Base-by-base conservation (phyloP, 2,329 filamentous ascomycete genomes). In the Lanzia echinophila region DNA sequence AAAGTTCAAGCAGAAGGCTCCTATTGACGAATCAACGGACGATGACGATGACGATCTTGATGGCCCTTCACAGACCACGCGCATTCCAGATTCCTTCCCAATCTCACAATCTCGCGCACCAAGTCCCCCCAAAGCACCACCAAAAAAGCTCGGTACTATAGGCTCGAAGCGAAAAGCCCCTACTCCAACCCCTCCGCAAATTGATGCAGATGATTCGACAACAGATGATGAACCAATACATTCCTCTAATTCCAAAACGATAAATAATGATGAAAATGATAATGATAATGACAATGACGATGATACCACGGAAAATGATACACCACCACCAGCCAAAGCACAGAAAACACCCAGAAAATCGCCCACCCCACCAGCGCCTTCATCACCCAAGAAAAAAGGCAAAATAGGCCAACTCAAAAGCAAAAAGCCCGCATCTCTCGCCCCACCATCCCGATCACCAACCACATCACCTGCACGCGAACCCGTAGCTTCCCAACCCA, bases 41-140 rank as follows among this genome's bases (percentile, higher is more conserved):
- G 61, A 65, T 41, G 61, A 65, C 38, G 62, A 65, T 15, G 63
- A 66, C 46, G 64, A 61, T 47, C 58, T 68, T 13, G 61, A 66
- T 47, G 62, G 41, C 6, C 56, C 60, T 7, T 65, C 65, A 15
- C 65, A 55, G 13, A 15, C 6, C n/a, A 28, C 45, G 3, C 39
- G 15, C 34, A 56, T 68, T 8, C 59, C 61, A 12, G 63, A 67
- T 38, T 66, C 61, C 46, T 61, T 64, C 12, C 60, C 61, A 4
- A 24, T 47, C 15, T 62, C 62, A 10, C 60, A 56, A 45, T 55
- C 22, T 11, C 41, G 10, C 5, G 36, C 28, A 12, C 31, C 38
- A 17, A 51, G 38, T 28, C 12, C 45, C 15, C 12, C 34, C 10
- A 36, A 44, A 33, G 46, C 33, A n/a, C 33, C 44, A 39, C 20